phyloP scores from a whole-genome alignment of 164 flowering plant species.

The Vitis labrusca region DNA sequence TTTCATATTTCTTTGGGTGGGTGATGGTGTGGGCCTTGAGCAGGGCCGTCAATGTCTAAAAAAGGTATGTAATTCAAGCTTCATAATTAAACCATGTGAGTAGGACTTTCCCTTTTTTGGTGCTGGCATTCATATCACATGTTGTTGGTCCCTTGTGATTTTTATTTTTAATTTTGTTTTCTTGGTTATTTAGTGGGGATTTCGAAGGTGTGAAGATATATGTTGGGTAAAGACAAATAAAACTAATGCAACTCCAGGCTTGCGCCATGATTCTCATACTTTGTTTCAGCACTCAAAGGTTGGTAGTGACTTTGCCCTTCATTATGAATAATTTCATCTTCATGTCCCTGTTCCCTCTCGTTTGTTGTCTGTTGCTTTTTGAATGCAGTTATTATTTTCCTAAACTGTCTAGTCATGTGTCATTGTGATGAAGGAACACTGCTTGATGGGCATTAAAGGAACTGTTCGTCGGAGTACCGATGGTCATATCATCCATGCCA shows the following conservation, averaged over 20 bases:
- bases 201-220: conserved; percentile 97
- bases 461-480: conserved; percentile 99
- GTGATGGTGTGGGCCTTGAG: conserved; percentile 98
- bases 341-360: not conserved
- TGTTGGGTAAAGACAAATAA: conserved; percentile 99
- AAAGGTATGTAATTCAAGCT: conserved; percentile 52
- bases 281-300: conserved; percentile 98
- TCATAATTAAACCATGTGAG: not conserved
- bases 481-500: conserved; percentile 99
- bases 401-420: conserved; percentile 10
- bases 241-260: conserved; percentile 79
- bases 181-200: conserved; percentile 85
- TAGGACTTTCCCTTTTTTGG: not conserved
- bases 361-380: not conserved
- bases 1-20: conserved; percentile 98
- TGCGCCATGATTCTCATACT: conserved; percentile 96
- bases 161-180: not conserved
- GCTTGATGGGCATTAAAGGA: conserved; percentile 99
- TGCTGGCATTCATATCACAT: not conserved
- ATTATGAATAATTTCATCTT: not conserved
- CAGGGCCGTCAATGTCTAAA: conserved; percentile 95
- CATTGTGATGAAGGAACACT: conserved; percentile 74
- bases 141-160: not conserved
- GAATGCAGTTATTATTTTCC: not conserved
- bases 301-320: conserved; percentile 8